These are phyloP conservation scores for Brassica carinata DNA, from an alignment of 345 rosid genomes.

Conservation along the genomic window DNA sequence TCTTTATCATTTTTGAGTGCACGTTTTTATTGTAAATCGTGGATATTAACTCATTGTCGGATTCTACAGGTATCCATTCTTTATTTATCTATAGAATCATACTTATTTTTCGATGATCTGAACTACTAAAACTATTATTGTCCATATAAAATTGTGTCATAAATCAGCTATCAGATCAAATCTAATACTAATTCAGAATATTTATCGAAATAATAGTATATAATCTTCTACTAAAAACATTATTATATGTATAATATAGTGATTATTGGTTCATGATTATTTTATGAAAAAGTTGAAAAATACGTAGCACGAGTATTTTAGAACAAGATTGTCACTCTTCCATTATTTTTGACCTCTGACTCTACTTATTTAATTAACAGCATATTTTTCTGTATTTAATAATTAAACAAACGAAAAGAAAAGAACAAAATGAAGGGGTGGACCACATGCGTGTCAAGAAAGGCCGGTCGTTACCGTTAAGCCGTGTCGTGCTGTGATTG, in stretches of 20 bases:
- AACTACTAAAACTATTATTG: neutral
- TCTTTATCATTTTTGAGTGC: neutral
- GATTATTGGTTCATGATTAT: neutral
- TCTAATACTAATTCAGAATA: neutral
- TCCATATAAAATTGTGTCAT: neutral
- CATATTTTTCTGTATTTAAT: constrained; percentile 3
- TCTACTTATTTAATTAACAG: constrained; percentile 22
- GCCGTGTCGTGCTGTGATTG: constrained; percentile 46
- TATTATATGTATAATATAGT: neutral
- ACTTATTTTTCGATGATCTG: neutral
- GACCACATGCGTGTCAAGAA: constrained; percentile 86
- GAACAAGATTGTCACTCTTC: constrained; percentile 15
- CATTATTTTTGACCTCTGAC: constrained; percentile 31
- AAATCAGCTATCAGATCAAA: neutral
- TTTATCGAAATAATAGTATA: neutral
- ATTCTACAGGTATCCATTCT: neutral
- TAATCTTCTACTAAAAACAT: neutral
- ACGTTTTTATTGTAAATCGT: neutral
- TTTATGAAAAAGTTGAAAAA: constrained; percentile 16
- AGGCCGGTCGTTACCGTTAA: constrained; percentile 39
- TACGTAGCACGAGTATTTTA: neutral
- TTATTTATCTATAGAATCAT: neutral
- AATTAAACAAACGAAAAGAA: neutral
- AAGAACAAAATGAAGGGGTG: constrained; percentile 37
- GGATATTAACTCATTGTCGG: neutral